These are phyloP conservation scores for Phytophthora chlamydospora DNA, from an alignment of 352 stramenopile species.

Conservation along the genomic window DNA sequence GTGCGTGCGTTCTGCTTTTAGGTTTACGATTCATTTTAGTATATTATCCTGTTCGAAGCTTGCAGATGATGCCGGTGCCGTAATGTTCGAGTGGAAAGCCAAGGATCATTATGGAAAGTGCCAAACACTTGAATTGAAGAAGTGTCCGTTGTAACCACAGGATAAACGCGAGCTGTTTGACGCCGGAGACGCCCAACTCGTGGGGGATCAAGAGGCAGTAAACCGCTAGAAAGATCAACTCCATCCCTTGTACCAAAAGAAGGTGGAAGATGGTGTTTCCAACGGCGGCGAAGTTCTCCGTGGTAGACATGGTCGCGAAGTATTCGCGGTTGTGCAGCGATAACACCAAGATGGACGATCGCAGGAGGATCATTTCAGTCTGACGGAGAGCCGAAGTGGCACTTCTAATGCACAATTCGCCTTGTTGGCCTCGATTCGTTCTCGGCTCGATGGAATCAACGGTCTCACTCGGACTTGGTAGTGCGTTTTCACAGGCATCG, in stretches of 20 bases:
- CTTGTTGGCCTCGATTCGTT: background rate
- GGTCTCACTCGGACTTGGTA: too few relatives aligned
- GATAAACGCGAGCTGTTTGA: slow-evolving; percentile 36
- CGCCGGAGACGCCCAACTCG: slow-evolving; percentile 6
- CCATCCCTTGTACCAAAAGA: slow-evolving; percentile 13
- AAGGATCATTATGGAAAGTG: slow-evolving; percentile 28
- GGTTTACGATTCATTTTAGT: background rate
- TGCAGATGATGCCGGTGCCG: slow-evolving; percentile 34
- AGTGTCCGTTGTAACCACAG: slow-evolving; percentile 34
- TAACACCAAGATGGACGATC: slow-evolving; percentile 40
- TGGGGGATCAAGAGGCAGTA: slow-evolving; percentile 30
- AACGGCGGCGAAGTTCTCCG: slow-evolving; percentile 17
- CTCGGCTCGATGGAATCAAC: background rate
- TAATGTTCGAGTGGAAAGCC: slow-evolving; percentile 35
- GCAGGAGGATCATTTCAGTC: slow-evolving; percentile 35
- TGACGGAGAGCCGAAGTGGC: slow-evolving; percentile 22
- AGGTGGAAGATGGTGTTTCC: slow-evolving; percentile 10
- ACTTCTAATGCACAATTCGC: slow-evolving; percentile 21
- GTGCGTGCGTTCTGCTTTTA: background rate
- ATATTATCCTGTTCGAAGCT: background rate
- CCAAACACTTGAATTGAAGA: slow-evolving; percentile 32
- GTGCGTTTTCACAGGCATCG: too few relatives aligned
- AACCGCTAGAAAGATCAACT: slow-evolving; percentile 17
- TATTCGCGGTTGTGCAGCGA: slow-evolving; percentile 28
- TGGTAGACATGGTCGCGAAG: slow-evolving; percentile 32